Percentiles rank a stretch among this genome's conserved stretches.
phyloP scores from a whole-genome alignment of 345 rosid species.

The Corymbia maculata region DNA sequence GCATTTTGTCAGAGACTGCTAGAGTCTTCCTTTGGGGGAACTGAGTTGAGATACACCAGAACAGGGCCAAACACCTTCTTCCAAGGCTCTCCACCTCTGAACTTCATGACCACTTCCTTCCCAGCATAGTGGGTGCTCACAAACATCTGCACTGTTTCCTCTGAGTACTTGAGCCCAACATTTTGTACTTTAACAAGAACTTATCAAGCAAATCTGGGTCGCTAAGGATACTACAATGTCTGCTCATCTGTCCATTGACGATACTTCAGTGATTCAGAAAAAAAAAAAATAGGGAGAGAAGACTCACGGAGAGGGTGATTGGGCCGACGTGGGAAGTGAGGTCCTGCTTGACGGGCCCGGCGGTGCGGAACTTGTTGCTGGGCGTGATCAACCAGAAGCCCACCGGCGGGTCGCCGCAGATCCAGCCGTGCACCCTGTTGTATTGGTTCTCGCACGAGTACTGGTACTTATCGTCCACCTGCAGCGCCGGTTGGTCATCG shows the following conservation, averaged over 20 bases:
- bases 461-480: conserved; percentile 94
- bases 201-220: background rate
- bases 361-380: conserved; percentile 45
- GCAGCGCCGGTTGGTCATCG: background rate
- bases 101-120: conserved; percentile 38
- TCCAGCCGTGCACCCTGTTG: conserved; percentile 80
- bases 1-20: conserved; percentile 72
- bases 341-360: conserved; percentile 81
- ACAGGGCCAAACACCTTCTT: conserved; percentile 82
- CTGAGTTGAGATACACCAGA: conserved; percentile 62
- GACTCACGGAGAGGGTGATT: conserved; percentile 42
- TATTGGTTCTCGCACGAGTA: conserved; percentile 52
- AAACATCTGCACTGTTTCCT: conserved; percentile 54
- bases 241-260: background rate
- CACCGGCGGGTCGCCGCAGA: conserved; percentile 26
- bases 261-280: background rate
- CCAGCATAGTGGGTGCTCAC: conserved; percentile 78
- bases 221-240: background rate
- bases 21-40: background rate
- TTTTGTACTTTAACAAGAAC: background rate
- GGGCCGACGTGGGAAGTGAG: conserved; percentile 89
- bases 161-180: background rate
- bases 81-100: conserved; percentile 54
- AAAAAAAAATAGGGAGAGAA: background rate
- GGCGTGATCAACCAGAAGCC: conserved; percentile 96